Evolutionary conservation across 177 flowering plant species (phyloP).

Genomic region (Tripterygium wilfordii): DNA sequence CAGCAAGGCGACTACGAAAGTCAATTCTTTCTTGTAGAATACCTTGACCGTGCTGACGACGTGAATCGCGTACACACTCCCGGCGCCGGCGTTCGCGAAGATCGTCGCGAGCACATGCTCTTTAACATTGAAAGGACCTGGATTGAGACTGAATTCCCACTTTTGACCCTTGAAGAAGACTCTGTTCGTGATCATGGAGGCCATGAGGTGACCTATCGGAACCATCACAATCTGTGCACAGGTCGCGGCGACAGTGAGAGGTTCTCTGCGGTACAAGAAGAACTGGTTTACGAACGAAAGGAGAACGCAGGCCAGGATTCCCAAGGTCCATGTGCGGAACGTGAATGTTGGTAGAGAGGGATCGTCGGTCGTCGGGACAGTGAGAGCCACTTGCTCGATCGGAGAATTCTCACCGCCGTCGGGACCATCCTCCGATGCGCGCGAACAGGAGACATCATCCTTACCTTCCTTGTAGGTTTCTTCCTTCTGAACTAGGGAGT

Average conservation of each 20-base stretch:
- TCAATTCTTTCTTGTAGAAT: slow-evolving; percentile 42
- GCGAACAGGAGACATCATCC: not conserved
- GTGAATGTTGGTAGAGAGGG: slow-evolving; percentile 50
- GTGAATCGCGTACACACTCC: slow-evolving; percentile 57
- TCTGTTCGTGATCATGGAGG: slow-evolving; percentile 29
- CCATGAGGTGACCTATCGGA: slow-evolving; percentile 63
- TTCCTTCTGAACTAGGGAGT: not conserved
- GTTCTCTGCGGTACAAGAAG: slow-evolving; percentile 63
- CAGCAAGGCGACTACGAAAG: slow-evolving; percentile 38
- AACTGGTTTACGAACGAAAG: slow-evolving; percentile 77
- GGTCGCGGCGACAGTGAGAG: slow-evolving; percentile 37
- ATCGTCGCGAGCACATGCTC: slow-evolving; percentile 51
- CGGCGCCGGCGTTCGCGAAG: slow-evolving; percentile 68
- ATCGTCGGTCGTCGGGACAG: slow-evolving; percentile 68
- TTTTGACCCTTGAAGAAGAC: slow-evolving; percentile 41
- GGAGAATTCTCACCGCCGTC: slow-evolving; percentile 39
- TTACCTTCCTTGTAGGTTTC: not conserved
- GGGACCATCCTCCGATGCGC: not conserved
- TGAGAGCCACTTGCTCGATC: slow-evolving; percentile 65
- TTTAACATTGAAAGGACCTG: slow-evolving; percentile 42
- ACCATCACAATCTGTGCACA: slow-evolving; percentile 67
- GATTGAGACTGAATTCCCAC: slow-evolving; percentile 50
- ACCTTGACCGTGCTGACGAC: slow-evolving; percentile 56
- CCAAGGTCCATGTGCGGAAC: slow-evolving; percentile 62
- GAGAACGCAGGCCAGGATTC: slow-evolving; percentile 43